Base-by-base conservation (phyloP, 768 basidiomycete genomes). In the Atractiella rhizophila region DNA sequence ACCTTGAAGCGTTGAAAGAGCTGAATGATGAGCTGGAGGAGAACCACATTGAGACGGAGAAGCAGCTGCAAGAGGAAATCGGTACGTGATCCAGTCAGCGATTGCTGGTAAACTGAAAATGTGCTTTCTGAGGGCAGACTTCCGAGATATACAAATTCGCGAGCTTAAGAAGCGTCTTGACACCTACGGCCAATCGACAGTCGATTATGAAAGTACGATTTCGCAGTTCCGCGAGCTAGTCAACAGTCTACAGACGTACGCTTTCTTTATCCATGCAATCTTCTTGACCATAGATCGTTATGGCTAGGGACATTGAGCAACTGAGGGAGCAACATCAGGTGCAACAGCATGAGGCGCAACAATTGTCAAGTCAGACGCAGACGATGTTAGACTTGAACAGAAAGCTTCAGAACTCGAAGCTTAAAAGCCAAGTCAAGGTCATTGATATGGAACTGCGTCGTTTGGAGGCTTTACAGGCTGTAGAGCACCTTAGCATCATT, bases 21-120 rank as follows among this genome's bases (percentile, higher is more conserved):
- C 74, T 98, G 35, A 82, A 76, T 42, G 88, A 98, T 46, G 91
- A 98, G 60, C 68, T 98, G 3, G 91, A 96, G 58, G 86, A 96
- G 59, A 85, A 81, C 51, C 88, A 96, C 48, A 56, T 79, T 2
- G 88, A 91, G 58, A 80, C 83, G 0, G 88, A 94, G 61, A 85
- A 80, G 56, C 69, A 73, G 19, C 59, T 98, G 43, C 74, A 83
- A 51, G 80, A 78, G 33, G 88, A 94, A 36, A 66, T 96, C 33
- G 76, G 85, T 85, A 35, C 33, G 69, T 54, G 16, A 15, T 16
- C 31, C 38, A 33, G n/a, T n/a, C 16, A 7, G 5, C 16, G 2
- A 5, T 19, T n/a, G 4, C 15, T 21, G 5, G 5, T 15, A n/a
- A 8, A 8, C 26, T 19, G 26, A 15, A 5, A 1, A 26, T 35